These are phyloP conservation scores for Metschnikowia orientalis DNA, from an alignment of 805 yeast genomes.

Conservation along the genomic window DNA sequence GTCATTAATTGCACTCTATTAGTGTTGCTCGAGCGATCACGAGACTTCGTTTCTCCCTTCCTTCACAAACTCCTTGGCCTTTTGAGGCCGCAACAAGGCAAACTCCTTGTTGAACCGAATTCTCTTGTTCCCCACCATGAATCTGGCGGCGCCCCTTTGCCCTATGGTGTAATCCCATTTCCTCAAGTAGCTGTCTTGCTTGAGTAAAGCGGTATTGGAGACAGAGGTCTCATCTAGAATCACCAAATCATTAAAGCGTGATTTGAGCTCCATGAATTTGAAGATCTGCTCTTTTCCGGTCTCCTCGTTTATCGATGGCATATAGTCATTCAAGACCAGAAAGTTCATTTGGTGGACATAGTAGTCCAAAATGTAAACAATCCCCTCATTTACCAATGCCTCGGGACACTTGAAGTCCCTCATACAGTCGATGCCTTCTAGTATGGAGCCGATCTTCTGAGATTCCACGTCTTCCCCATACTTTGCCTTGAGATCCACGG, in stretches of 20 bases:
- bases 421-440: constrained; percentile 32
- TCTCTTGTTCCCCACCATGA: constrained; percentile 49
- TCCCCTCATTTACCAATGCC: constrained; percentile 45
- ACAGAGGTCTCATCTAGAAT: constrained; percentile 30
- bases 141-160: constrained; percentile 42
- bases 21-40: too few relatives aligned
- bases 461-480: constrained; percentile 17
- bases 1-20: too few relatives aligned
- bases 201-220: constrained; percentile 23
- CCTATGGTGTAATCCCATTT: constrained; percentile 41
- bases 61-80: too few relatives aligned
- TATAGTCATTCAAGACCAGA: constrained; percentile 44
- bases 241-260: constrained; percentile 38
- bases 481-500: constrained; percentile 24
- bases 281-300: constrained; percentile 46
- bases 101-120: constrained; percentile 42
- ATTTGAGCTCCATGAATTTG: constrained; percentile 42
- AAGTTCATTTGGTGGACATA: constrained; percentile 54
- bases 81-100: constrained; percentile 15
- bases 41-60: too few relatives aligned
- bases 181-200: constrained; percentile 44
- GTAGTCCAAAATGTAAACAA: constrained; percentile 54
- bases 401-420: constrained; percentile 40
- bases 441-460: constrained; percentile 19
- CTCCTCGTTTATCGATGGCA: constrained; percentile 32